A percentile compares a stretch with the other conserved stretches of the same genome.
phyloP scores from a whole-genome alignment of 2,329 filamentous ascomycete species.

The Phyllosticta citriasiana region DNA sequence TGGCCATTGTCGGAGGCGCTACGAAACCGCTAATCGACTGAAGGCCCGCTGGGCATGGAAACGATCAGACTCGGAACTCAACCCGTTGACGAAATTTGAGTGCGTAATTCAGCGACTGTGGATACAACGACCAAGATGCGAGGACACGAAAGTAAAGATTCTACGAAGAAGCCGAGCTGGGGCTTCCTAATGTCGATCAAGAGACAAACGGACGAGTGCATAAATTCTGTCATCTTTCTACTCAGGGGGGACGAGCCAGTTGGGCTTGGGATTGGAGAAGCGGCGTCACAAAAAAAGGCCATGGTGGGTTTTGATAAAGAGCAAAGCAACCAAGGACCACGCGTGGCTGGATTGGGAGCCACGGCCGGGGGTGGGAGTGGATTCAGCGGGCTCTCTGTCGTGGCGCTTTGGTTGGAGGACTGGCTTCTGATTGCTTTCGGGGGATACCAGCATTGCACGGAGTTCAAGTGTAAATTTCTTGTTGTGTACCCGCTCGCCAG shows the following conservation, averaged over 20 bases:
- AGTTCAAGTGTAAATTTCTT: slow-evolving; percentile 9
- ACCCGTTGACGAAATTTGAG: not conserved
- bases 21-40: slow-evolving; percentile 58
- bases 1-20: slow-evolving; percentile 52
- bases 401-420: not conserved
- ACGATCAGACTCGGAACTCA: not conserved
- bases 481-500: not conserved
- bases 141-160: not conserved
- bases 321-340: not conserved
- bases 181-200: not conserved
- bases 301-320: not conserved
- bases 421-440: not conserved
- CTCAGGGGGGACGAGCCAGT: not conserved
- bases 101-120: not conserved
- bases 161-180: not conserved
- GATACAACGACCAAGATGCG: not conserved
- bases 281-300: not conserved
- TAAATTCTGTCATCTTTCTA: not conserved
- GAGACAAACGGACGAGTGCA: not conserved
- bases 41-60: slow-evolving; percentile 18
- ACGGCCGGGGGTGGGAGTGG: not conserved
- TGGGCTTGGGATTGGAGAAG: not conserved
- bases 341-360: not conserved
- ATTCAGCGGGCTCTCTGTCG: not conserved
- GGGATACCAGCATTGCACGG: slow-evolving; percentile 10